Evolutionary conservation across 2,329 filamentous ascomycete species (phyloP).

Genomic region (Penicillium polonicum): DNA sequence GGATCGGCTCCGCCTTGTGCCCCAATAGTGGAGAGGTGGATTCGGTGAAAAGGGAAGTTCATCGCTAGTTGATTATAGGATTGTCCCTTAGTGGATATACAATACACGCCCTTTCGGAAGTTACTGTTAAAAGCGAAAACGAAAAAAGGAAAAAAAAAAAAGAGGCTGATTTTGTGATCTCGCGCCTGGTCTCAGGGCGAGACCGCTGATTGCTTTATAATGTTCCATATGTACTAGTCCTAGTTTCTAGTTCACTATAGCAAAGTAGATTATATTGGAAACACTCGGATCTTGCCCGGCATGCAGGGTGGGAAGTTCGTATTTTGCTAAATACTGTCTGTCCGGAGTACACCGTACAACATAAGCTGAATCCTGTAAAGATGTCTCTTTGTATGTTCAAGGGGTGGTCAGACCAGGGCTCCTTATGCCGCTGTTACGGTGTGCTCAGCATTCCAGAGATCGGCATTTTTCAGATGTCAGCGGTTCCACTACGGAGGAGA

Average conservation of each 20-base stretch:
- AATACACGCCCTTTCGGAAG: constrained; percentile 11
- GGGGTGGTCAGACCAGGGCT: constrained; percentile 1
- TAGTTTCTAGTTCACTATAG: background rate
- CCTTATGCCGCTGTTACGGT: constrained; percentile 11
- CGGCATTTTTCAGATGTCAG: constrained; percentile 22
- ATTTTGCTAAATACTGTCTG: background rate
- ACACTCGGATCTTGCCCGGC: constrained; percentile 3
- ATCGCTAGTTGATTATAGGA: background rate
- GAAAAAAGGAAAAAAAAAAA: background rate
- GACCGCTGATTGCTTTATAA: constrained; percentile 11
- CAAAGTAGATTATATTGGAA: background rate
- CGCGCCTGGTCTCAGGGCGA: constrained; percentile 18
- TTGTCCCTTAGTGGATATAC: background rate
- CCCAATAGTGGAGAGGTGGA: constrained; percentile 8
- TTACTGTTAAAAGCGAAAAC: constrained; percentile 10
- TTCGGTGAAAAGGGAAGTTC: background rate
- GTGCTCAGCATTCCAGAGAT: constrained; percentile 22
- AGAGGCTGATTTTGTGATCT: constrained; percentile 16
- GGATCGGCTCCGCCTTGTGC: constrained; percentile 16
- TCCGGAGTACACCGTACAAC: background rate
- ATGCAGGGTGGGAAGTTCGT: constrained; percentile 7
- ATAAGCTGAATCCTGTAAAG: background rate
- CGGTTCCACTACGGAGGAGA: constrained; percentile 12
- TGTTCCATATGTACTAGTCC: background rate
- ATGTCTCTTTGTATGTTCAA: background rate